phyloP scores from a whole-genome alignment of 441 rosid species.

The Jatropha multifida region DNA sequence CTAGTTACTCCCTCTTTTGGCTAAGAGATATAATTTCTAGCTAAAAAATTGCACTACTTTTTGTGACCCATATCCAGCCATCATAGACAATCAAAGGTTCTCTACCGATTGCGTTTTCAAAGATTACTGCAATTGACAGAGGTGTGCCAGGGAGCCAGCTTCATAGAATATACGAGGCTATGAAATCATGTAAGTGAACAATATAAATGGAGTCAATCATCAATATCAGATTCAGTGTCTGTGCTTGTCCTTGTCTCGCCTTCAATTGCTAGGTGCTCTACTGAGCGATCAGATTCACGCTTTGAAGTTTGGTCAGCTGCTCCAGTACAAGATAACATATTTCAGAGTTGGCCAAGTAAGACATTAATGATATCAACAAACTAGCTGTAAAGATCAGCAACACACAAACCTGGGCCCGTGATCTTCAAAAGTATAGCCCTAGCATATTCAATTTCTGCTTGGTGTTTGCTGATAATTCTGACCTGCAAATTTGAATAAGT shows the following conservation, averaged over 20 bases:
- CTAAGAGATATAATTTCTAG: not conserved
- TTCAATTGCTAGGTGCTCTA: constrained; percentile 25
- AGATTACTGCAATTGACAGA: not conserved
- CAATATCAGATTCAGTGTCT: constrained; percentile 12
- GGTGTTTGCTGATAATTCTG: constrained; percentile 51
- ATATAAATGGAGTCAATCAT: not conserved
- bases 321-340: not conserved
- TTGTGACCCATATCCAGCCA: not conserved
- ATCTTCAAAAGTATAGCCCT: constrained; percentile 40
- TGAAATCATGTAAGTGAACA: not conserved
- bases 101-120: not conserved
- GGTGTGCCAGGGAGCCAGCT: not conserved
- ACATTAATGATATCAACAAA: not conserved
- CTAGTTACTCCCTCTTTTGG: not conserved
- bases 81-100: not conserved
- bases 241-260: constrained; percentile 7
- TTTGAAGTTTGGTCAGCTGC: constrained; percentile 25
- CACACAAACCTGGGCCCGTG: constrained; percentile 43
- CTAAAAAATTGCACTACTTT: not conserved
- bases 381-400: not conserved
- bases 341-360: not conserved
- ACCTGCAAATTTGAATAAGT: constrained; percentile 40
- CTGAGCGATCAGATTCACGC: constrained; percentile 1
- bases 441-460: constrained; percentile 50
- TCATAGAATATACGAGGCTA: not conserved